These are phyloP conservation scores for Suhomyces terraborum DNA, from an alignment of 1,139 yeast genomes.

Conservation along the genomic window DNA sequence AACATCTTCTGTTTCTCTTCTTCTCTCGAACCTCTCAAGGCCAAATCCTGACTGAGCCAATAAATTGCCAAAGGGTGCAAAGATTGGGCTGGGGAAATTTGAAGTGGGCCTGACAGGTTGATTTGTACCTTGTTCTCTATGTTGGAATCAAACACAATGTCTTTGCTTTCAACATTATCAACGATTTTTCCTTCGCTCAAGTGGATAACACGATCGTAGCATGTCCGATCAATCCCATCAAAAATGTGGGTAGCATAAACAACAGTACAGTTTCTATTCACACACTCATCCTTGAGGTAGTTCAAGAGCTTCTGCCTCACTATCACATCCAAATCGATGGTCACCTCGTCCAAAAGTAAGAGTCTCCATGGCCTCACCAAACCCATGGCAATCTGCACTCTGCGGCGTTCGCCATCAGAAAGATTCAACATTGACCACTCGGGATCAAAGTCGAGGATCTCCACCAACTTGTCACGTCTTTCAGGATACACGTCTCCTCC, in stretches of 20 bases:
- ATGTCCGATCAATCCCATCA: conserved; percentile 78
- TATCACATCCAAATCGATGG: conserved; percentile 92
- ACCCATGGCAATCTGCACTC: conserved; percentile 95
- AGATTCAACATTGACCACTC: conserved; percentile 91
- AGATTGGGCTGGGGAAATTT: conserved; percentile 43
- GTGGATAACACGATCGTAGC: conserved; percentile 90
- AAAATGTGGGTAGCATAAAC: conserved; percentile 96
- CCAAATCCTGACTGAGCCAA: conserved; percentile 62
- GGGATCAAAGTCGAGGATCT: conserved; percentile 79
- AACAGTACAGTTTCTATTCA: conserved; percentile 63
- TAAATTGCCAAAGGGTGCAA: conserved; percentile 70
- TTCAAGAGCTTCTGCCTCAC: conserved; percentile 75
- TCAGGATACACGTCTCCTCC: conserved; percentile 78
- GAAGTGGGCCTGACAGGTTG: conserved; percentile 20
- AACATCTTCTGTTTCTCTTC: conserved; percentile 49
- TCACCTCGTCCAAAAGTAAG: conserved; percentile 85
- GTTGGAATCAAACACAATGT: conserved; percentile 30
- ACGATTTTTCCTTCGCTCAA: conserved; percentile 62
- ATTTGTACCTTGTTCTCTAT: conserved; percentile 31
- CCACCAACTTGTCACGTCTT: conserved; percentile 73
- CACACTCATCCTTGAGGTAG: conserved; percentile 73
- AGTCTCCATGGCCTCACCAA: conserved; percentile 86
- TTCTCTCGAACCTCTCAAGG: conserved; percentile 54
- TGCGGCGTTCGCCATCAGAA: conserved; percentile 91
- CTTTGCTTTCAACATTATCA: conserved; percentile 28